Evolutionary conservation across 2,329 filamentous ascomycete species (phyloP), one percentile per base, ranked within the genome.

Genomic region (Ophiostoma perfectum): DNA sequence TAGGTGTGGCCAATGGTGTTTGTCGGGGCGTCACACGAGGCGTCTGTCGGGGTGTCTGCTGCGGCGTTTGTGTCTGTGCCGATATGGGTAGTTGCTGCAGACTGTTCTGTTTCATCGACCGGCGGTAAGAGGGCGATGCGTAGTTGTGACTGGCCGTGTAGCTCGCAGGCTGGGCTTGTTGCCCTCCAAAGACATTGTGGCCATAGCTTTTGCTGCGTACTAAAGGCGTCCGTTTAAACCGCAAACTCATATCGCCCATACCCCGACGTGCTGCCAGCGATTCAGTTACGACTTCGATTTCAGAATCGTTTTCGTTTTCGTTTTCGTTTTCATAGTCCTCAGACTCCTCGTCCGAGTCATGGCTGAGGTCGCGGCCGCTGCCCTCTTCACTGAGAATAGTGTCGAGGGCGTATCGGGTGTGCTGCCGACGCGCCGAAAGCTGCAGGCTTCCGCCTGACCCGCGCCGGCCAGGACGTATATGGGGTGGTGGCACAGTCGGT

Each of bases 361-460:
- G 73, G 18, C 36, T 60, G 4, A 27, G 18, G 18, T 64, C 63
- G 18, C 63, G 63, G 11, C 73, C 72, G 38, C 73, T 72, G 45
- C 73, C 72, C 14, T 76, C 75, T 7, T 77, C 76, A 12, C 74
- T 82, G 4, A 82, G 71, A 3, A 75, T 77, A 16, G 77, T 75
- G 12, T 82, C 80, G 0, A 78, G 70, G 5, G 68, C 67, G 41
- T 68, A 39, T 2, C 69, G 74, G 12, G 77, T 75, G 65, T 75
- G 73, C 3, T 78, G 70, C 11, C 78, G 68, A 41, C 77, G 74
- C 0, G 77, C 76, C 7, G 78, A 69, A 9, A 80, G 74, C 49
- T 80, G 78, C 0, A 86, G 73, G 70, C 80, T 85, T 58, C 83
- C 81, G 4, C 80, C 83, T 0, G 84, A 86, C 1, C 80, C 82